Percentiles rank a stretch among this genome's conserved stretches.
Evolutionary conservation across 2,329 filamentous ascomycete species (phyloP).

Genomic region (Ciborinia camelliae): DNA sequence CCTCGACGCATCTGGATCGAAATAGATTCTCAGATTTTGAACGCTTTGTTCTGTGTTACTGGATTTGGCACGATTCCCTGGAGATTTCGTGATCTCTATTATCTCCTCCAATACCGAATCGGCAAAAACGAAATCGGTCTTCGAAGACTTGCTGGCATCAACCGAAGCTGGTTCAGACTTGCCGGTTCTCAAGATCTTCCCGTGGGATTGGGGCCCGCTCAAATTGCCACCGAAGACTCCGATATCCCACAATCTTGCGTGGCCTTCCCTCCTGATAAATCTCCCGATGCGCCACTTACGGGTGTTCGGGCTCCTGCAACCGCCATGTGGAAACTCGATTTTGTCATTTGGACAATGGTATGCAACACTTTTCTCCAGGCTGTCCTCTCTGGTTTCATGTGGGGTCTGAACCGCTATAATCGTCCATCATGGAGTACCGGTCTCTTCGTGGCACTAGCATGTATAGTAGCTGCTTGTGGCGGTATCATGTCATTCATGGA

Average conservation of each 20-base stretch:
- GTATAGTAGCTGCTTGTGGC: constrained; percentile 62
- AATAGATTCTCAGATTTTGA: constrained; percentile 77
- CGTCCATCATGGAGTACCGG: constrained; percentile 80
- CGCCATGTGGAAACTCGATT: constrained; percentile 70
- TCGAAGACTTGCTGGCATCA: constrained; percentile 68
- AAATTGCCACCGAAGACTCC: constrained; percentile 44
- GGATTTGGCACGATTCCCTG: constrained; percentile 82
- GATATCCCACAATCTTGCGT: constrained; percentile 46
- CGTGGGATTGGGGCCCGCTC: constrained; percentile 50
- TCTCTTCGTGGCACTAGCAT: constrained; percentile 72
- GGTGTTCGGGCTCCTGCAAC: constrained; percentile 67
- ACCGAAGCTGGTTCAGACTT: constrained; percentile 73
- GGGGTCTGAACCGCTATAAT: constrained; percentile 68
- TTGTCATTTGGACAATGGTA: constrained; percentile 74
- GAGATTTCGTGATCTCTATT: constrained; percentile 78
- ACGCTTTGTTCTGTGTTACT: constrained; percentile 81
- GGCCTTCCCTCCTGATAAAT: constrained; percentile 61
- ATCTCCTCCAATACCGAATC: constrained; percentile 62
- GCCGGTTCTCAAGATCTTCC: constrained; percentile 60
- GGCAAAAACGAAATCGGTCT: constrained; percentile 53
- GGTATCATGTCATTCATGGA: constrained; percentile 70
- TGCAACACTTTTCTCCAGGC: constrained; percentile 76
- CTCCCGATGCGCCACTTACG: constrained; percentile 66
- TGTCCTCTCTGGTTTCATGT: constrained; percentile 76
- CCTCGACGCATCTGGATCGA: constrained; percentile 83